Conservation (phyloP, 2,329 filamentous ascomycete genomes). For the Aureobasidium sp. region DNA sequence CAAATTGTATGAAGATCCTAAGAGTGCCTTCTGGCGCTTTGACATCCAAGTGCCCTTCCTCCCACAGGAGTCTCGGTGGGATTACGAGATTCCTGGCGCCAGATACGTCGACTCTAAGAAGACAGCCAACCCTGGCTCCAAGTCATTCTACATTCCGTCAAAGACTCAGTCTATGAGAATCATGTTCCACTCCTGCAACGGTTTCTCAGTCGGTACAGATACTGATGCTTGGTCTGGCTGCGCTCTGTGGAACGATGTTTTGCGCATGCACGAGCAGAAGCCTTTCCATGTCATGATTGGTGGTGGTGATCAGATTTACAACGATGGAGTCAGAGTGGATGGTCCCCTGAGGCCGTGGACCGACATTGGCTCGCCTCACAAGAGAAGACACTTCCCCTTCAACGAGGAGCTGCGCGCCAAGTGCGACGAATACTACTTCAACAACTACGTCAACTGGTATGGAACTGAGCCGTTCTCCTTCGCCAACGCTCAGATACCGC, state of each 20-base stretch:
- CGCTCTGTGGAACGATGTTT: conserved; percentile 55
- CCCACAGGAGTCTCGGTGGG: conserved; percentile 66
- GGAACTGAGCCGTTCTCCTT: conserved; percentile 53
- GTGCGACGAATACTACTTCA: conserved; percentile 54
- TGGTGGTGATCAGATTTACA: conserved; percentile 80
- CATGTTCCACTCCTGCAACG: conserved; percentile 62
- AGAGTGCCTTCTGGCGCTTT: conserved; percentile 53
- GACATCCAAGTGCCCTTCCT: conserved; percentile 54
- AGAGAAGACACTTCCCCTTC: conserved; percentile 52
- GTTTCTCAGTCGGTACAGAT: conserved; percentile 58
- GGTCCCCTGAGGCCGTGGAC: conserved; percentile 67
- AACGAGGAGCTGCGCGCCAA: conserved; percentile 52
- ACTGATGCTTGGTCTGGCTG: conserved; percentile 51
- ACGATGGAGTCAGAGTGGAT: conserved; percentile 70
- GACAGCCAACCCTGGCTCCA: conserved; percentile 20
- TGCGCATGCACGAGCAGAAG: conserved; percentile 49
- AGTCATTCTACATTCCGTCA: conserved; percentile 50
- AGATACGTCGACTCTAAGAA: conserved; percentile 45
- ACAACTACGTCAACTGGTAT: conserved; percentile 60
- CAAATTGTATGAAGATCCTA: conserved; percentile 51
- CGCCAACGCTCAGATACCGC: conserved; percentile 53
- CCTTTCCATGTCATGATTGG: conserved; percentile 69
- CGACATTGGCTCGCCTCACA: conserved; percentile 50
- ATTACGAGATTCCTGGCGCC: conserved; percentile 64
- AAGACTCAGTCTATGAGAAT: conserved; percentile 57